Base-by-base conservation (phyloP, 805 yeast genomes). In the Ogataea methanolica region DNA sequence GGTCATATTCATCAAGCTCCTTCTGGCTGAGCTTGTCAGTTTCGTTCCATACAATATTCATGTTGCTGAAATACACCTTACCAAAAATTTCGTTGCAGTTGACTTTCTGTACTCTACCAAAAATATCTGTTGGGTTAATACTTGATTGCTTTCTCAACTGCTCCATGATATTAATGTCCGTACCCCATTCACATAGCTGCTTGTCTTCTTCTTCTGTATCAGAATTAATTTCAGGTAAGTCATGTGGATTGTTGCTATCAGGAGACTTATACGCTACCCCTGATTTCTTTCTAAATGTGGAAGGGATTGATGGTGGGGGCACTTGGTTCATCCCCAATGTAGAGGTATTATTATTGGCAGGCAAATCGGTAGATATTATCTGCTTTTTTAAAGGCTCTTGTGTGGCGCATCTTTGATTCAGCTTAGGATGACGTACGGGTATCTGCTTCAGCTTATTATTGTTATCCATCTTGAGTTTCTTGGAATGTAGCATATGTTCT, bases 1-100 rank as follows among this genome's bases (percentile, higher is more conserved):
- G 45, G 42, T 60, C 60, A 42, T 60, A 65, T 15, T 57, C 57
- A 5, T 61, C 65, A 14, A 54, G 43, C 42, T 65, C 69, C 4
- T 42, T 38, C 19, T 46, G 49, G n/a, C 50, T 50, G 16, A 64
- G 45, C n/a, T 39, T 33, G 42, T 64, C 67, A 1, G 31, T 34
- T 5, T 53, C 57, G 19, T 50, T 53, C 62, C 66, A 63, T 7
- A 47, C 46, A n/a, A 62, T 48, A 39, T 63, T 60, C 43, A 62
- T 48, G 11, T 53, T 47, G n/a, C 50, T 48, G 34, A 49, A 50
- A 47, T 60, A 60, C 19, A 45, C 49, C 23, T 50, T 54, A 5
- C 51, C 57, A 33, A 63, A 62, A 11, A 63, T 54, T 17, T 53
- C 57, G 5, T 55, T 44, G 41, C 63, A 55, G 33, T 59, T 53